These are phyloP conservation scores for Brettanomyces naardenensis DNA, from an alignment of 805 yeast genomes.

Conservation along the genomic window DNA sequence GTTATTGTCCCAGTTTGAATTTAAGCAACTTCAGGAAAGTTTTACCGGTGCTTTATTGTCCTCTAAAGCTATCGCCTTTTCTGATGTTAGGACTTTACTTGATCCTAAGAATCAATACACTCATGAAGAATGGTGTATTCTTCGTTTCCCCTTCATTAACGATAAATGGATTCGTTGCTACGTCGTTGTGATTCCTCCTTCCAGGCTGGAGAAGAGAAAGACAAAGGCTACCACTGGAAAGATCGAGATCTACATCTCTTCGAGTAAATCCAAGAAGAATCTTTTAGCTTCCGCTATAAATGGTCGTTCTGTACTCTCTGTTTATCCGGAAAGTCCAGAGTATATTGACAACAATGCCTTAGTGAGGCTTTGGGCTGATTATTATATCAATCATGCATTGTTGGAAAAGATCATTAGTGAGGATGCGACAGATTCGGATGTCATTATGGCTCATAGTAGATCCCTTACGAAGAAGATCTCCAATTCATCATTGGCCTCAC, in stretches of 20 bases:
- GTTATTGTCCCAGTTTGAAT: slow-evolving; percentile 49
- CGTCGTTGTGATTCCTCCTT: slow-evolving; percentile 37
- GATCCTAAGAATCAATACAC: slow-evolving; percentile 37
- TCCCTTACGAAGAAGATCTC: slow-evolving; percentile 21
- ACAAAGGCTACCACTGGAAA: slow-evolving; percentile 31
- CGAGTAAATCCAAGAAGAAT: slow-evolving; percentile 40
- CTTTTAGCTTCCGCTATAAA: slow-evolving; percentile 41
- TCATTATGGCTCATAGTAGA: slow-evolving; percentile 4
- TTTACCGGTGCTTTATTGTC: slow-evolving; percentile 60
- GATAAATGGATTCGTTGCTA: slow-evolving; percentile 53
- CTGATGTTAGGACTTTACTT: slow-evolving; percentile 52
- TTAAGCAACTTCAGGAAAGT: slow-evolving; percentile 47
- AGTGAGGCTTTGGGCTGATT: slow-evolving; percentile 47
- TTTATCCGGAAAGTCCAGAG: slow-evolving; percentile 49
- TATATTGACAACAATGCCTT: slow-evolving; percentile 52
- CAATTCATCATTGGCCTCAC: slow-evolving; percentile 20
- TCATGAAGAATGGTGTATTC: slow-evolving; percentile 53
- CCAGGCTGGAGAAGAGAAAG: slow-evolving; percentile 24
- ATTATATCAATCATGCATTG: slow-evolving; percentile 35
- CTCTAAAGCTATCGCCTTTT: slow-evolving; percentile 45
- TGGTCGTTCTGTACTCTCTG: slow-evolving; percentile 41
- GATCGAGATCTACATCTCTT: slow-evolving; percentile 44
- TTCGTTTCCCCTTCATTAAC: slow-evolving; percentile 50
- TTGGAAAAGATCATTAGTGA: slow-evolving; percentile 16
- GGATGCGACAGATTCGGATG: slow-evolving; percentile 8